Conservation (phyloP, 192 early-diverging fungal genomes). For the Mortierella claussenii region DNA sequence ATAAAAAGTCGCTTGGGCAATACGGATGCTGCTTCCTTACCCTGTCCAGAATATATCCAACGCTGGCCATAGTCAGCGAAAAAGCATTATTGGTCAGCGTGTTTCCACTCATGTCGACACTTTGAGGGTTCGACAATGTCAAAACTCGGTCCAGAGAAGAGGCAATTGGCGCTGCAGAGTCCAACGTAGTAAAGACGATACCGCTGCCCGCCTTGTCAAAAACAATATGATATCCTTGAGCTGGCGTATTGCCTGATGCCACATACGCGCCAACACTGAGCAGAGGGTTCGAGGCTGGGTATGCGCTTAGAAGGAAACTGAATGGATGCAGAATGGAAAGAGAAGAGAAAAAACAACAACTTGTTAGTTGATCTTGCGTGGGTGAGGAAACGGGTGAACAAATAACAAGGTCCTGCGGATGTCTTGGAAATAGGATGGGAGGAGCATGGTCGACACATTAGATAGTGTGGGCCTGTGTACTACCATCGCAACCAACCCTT, state of each 20-base stretch:
- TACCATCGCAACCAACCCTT: too few relatives aligned
- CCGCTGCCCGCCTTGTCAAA: conserved; percentile 26
- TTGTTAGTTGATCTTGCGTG: background rate
- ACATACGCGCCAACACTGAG: conserved; percentile 30
- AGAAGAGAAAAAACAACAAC: background rate
- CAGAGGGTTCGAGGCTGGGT: conserved; percentile 17
- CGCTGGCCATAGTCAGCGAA: conserved; percentile 25
- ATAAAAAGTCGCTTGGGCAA: too few relatives aligned
- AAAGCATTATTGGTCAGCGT: conserved; percentile 25
- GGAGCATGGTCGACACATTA: too few relatives aligned
- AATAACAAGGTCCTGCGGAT: too few relatives aligned
- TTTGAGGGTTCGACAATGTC: conserved; percentile 12
- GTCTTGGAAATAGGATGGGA: too few relatives aligned
- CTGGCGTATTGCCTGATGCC: conserved; percentile 24
- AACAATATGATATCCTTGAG: conserved; percentile 33
- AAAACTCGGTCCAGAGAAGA: conserved; percentile 10
- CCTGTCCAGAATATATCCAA: conserved; percentile 37
- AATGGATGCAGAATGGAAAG: background rate
- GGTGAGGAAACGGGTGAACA: background rate
- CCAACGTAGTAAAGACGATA: conserved; percentile 4
- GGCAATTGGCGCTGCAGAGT: background rate
- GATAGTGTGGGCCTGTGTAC: too few relatives aligned
- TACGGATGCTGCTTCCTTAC: too few relatives aligned
- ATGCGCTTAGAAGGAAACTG: conserved; percentile 22
- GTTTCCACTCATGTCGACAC: conserved; percentile 37